Evolutionary conservation across 768 basidiomycete species (phyloP).

Genomic region (Tricholoma flavovirens): DNA sequence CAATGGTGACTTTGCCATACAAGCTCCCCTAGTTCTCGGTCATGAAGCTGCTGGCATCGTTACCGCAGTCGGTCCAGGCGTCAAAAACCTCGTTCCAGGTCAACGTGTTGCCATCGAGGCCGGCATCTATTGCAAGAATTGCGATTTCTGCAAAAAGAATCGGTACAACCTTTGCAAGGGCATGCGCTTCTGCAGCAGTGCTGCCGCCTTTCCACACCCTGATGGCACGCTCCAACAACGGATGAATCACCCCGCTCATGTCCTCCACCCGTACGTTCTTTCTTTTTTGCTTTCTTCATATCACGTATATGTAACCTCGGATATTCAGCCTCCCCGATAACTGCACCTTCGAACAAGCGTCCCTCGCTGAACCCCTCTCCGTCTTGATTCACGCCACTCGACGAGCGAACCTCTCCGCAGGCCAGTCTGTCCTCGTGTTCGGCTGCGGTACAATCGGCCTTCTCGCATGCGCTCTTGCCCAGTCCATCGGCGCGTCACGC

Average conservation of each 20-base stretch:
- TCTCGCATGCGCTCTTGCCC: constrained; percentile 78
- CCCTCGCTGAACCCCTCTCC: constrained; percentile 91
- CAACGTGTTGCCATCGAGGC: constrained; percentile 93
- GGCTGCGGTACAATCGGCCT: constrained; percentile 94
- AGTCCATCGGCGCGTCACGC: constrained; percentile 60
- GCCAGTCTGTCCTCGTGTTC: constrained; percentile 78
- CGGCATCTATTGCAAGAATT: constrained; percentile 80
- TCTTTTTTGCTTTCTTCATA: constrained; percentile 4
- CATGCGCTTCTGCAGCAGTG: constrained; percentile 86
- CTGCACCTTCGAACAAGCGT: constrained; percentile 73
- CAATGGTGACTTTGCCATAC: constrained; percentile 89
- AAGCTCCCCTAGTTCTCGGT: constrained; percentile 83
- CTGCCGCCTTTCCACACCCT: constrained; percentile 87
- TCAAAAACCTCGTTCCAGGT: constrained; percentile 58
- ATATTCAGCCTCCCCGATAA: constrained; percentile 61
- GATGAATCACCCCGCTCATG: constrained; percentile 85
- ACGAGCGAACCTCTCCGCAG: constrained; percentile 37
- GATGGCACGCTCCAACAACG: constrained; percentile 86
- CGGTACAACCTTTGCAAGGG: constrained; percentile 91
- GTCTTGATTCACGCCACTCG: constrained; percentile 70
- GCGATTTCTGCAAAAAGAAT: constrained; percentile 62
- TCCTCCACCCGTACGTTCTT: constrained; percentile 76
- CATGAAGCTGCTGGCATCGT: constrained; percentile 91
- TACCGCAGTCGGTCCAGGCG: constrained; percentile 74
- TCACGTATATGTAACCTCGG: not conserved